These are phyloP conservation scores for Spirogloea muscicola DNA, from an alignment of 139 green algal species.

Conservation along the genomic window DNA sequence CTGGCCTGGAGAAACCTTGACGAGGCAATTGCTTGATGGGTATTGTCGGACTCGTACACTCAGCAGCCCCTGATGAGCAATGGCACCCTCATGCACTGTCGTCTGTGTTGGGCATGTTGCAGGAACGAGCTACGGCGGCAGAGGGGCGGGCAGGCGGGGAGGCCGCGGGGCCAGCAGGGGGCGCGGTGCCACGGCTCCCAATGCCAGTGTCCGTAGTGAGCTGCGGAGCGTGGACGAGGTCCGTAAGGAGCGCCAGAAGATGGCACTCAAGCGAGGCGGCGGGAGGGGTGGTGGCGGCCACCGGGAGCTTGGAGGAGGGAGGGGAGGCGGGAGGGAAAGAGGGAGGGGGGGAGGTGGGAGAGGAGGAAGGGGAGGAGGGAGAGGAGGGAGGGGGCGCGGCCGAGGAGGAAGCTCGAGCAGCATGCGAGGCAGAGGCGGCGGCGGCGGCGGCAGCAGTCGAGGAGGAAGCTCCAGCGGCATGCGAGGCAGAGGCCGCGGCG, in stretches of 20 bases:
- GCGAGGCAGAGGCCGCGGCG: not conserved
- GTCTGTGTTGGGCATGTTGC: too few relatives aligned
- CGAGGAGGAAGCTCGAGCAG: not conserved
- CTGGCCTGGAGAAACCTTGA: too few relatives aligned
- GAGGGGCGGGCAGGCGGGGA: conserved; percentile 1
- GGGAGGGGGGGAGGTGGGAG: not conserved
- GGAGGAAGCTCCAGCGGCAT: not conserved
- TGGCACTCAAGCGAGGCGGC: not conserved
- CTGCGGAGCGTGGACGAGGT: conserved; percentile 24
- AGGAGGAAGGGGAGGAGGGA: not conserved
- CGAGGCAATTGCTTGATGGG: too few relatives aligned
- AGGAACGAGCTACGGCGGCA: too few relatives aligned
- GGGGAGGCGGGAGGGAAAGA: conserved; percentile 1
- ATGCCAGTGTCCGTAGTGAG: conserved; percentile 18
- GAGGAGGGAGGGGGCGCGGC: not conserved
- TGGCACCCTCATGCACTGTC: too few relatives aligned
- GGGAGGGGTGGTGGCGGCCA: not conserved
- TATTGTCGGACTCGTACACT: too few relatives aligned
- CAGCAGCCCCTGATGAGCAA: too few relatives aligned
- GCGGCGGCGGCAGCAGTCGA: not conserved
- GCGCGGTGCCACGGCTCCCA: not conserved
- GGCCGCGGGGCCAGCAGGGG: not conserved
- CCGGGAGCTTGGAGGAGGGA: not conserved
- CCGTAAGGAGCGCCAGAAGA: conserved; percentile 9
- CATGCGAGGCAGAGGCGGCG: not conserved